phyloP scores from a whole-genome alignment of 2,329 filamentous ascomycete species.

The Orbilia oligospora region DNA sequence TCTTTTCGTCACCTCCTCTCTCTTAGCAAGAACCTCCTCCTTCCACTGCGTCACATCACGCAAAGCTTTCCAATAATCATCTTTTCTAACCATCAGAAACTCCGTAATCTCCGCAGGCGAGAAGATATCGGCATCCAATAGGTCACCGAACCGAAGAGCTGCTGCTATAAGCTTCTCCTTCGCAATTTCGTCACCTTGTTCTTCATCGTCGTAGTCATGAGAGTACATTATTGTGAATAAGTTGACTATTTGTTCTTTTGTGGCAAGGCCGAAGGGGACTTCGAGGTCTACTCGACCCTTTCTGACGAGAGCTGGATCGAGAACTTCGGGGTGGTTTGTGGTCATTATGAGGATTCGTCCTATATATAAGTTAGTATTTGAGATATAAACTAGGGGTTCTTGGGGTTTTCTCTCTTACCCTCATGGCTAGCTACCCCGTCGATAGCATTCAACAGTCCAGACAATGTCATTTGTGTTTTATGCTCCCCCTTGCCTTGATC shows the following conservation, averaged over 20 bases:
- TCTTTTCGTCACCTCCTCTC: not conserved
- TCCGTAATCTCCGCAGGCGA: slow-evolving; percentile 77
- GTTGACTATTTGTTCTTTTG: slow-evolving; percentile 57
- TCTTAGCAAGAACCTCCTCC: slow-evolving; percentile 22
- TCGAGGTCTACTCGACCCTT: slow-evolving; percentile 74
- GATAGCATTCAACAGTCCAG: slow-evolving; percentile 78
- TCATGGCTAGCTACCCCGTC: slow-evolving; percentile 79
- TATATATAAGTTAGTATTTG: slow-evolving; percentile 6
- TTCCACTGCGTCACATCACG: slow-evolving; percentile 71
- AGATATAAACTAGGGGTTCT: not conserved
- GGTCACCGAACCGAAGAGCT: slow-evolving; percentile 70
- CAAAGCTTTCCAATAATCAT: slow-evolving; percentile 72
- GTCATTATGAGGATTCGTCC: slow-evolving; percentile 77
- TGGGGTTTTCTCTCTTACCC: slow-evolving; percentile 67
- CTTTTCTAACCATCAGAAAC: slow-evolving; percentile 76
- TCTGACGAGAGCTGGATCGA: slow-evolving; percentile 75
- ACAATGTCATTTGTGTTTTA: slow-evolving; percentile 72
- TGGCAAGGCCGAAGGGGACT: slow-evolving; percentile 63
- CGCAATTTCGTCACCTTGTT: slow-evolving; percentile 64
- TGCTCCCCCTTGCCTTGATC: slow-evolving; percentile 62
- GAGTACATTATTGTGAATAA: slow-evolving; percentile 64
- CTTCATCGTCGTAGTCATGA: slow-evolving; percentile 18
- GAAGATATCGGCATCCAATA: slow-evolving; percentile 72
- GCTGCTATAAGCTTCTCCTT: slow-evolving; percentile 68
- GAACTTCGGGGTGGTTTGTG: slow-evolving; percentile 75